Percentiles rank a stretch among this genome's conserved stretches.
Evolutionary conservation across 192 early-diverging fungal genomes (phyloP).

Genomic region (Thamnidium elegans): DNA sequence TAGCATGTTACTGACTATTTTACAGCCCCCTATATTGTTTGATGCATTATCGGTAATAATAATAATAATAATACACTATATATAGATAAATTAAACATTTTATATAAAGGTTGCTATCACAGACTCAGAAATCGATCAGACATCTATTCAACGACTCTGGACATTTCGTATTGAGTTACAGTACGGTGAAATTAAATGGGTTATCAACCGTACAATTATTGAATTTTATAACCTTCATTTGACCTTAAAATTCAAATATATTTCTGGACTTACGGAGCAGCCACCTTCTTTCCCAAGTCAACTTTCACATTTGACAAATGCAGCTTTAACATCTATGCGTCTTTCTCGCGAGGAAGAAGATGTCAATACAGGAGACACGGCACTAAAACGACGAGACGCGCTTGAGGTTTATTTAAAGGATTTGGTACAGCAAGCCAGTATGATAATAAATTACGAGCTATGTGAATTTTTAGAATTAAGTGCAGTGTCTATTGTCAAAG

Average conservation of each 20-base stretch:
- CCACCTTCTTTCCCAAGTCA: constrained; percentile 32
- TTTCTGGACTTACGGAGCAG: constrained; percentile 18
- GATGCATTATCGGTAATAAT: constrained; percentile 24
- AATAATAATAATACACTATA: neutral
- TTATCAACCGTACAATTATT: constrained; percentile 60
- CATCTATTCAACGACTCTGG: constrained; percentile 17
- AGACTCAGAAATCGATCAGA: constrained; percentile 21
- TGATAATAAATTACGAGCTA: constrained; percentile 64
- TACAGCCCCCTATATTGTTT: constrained; percentile 37
- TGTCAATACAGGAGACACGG: constrained; percentile 35
- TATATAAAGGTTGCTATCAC: constrained; percentile 10
- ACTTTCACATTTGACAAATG: constrained; percentile 12
- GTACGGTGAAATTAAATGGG: constrained; percentile 78
- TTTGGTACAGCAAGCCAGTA: constrained; percentile 55
- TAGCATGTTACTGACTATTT: neutral
- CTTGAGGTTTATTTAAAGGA: constrained; percentile 61
- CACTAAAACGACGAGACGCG: constrained; percentile 49
- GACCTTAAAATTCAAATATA: constrained; percentile 40
- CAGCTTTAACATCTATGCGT: constrained; percentile 5
- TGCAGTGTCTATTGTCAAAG: constrained; percentile 67
- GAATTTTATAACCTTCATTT: constrained; percentile 68
- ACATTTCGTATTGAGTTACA: constrained; percentile 33
- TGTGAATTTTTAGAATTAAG: constrained; percentile 77
- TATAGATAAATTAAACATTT: neutral
- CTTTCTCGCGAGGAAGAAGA: constrained; percentile 23